A percentile compares a stretch with the other conserved stretches of the same genome.
Conservation (phyloP, 306 rosid genomes). For the Arachis hypogaea region DNA sequence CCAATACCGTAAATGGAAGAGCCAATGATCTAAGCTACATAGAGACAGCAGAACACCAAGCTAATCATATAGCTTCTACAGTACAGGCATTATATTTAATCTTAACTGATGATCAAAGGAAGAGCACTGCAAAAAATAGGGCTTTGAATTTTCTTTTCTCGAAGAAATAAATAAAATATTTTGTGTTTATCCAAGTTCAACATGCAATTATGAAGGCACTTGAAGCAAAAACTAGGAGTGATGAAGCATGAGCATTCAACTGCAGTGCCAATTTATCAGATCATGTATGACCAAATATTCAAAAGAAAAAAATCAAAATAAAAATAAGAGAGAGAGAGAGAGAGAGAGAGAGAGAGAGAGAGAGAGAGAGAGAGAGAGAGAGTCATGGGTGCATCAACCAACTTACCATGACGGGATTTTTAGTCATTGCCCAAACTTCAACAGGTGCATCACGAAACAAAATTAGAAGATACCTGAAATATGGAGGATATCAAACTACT, state of each 20-base stretch:
- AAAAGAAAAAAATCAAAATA: background rate
- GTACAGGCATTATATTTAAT: slow-evolving; percentile 17
- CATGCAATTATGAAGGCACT: slow-evolving; percentile 27
- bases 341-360: too few species aligned
- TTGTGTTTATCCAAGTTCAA: slow-evolving; percentile 24
- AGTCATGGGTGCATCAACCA: slow-evolving; percentile 39
- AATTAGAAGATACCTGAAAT: slow-evolving; percentile 90
- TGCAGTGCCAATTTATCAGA: slow-evolving; percentile 22
- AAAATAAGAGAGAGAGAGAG: too few species aligned
- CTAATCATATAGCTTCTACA: slow-evolving; percentile 13
- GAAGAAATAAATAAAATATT: background rate
- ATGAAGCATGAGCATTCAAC: slow-evolving; percentile 15
- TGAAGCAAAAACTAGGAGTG: slow-evolving; percentile 29
- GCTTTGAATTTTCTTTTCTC: background rate
- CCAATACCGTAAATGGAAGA: slow-evolving; percentile 99
- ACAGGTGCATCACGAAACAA: slow-evolving; percentile 99
- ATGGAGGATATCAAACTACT: slow-evolving; percentile 36
- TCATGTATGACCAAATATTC: background rate
- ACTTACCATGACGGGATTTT: slow-evolving; percentile 90
- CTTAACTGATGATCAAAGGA: slow-evolving; percentile 2
- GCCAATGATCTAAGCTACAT: slow-evolving; percentile 99
- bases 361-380: background rate
- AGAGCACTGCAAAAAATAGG: slow-evolving; percentile 5
- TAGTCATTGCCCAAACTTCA: slow-evolving; percentile 99
- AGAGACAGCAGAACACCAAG: slow-evolving; percentile 48